Base-by-base conservation (phyloP, 2,329 filamentous ascomycete genomes). In the Fusarium solani-melongenae region DNA sequence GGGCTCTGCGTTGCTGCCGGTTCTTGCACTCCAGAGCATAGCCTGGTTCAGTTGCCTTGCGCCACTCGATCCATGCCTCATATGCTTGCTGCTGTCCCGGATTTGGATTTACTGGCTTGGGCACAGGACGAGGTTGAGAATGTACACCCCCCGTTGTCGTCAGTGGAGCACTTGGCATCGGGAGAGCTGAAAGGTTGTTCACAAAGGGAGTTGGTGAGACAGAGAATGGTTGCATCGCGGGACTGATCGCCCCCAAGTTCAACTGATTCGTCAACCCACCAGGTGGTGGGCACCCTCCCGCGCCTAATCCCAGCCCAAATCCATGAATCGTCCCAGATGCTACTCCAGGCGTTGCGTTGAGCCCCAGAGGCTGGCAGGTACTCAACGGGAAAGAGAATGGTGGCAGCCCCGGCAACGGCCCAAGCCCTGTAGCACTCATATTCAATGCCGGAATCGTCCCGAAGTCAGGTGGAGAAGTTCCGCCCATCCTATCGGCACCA, bases 41-140 rank as follows among this genome's bases (percentile, higher is more conserved):
- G 3, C 84, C 85, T 7, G 86, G 86, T 71, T 86, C 83, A 55
- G 84, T 83, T 24, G 83, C 83, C 70, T 87, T 87, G 64, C 85
- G 83, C 83, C 83, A 86, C 75, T 87, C 86, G 36, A 87, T 83
- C 71, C 83, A 87, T 38, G 81, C 83, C 77, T 87, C 86, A 74
- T 87, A 87, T 66, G 81, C 79, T 67, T 85, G 84, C 75, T 87
- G 86, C 29, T 81, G 81, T 51, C 75, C 66, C 14, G 86, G 77
- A 67, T 86, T 78, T 53, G 84, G 84, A 33, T 78, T 74, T 5
- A 80, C 81, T 11, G 86, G 86, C 73, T 87, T 87, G 5, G 78
- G 80, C 41, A 81, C 82, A 12, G 78, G 79, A 7, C 61, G 68
- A 24, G 66, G 72, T 2, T 39, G 59, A 17, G 64, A 17, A 36